Evolutionary conservation across 2,329 filamentous ascomycete genomes (phyloP), one percentile per base, ranked within the genome.

Genomic region (Aspergillus costaricaensis): DNA sequence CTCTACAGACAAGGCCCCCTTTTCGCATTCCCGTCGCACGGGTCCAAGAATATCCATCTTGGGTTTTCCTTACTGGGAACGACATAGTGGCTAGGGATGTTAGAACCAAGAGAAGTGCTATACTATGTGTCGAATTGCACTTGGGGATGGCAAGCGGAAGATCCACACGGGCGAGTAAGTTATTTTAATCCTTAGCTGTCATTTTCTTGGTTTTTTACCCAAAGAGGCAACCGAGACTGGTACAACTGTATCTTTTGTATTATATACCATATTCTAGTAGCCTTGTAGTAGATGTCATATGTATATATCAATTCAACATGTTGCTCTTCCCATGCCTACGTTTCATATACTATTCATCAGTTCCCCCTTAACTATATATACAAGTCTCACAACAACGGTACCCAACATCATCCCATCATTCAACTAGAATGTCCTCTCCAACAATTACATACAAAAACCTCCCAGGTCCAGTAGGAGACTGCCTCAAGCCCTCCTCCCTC

Each of bases 391-490:
- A 32, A 41, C 21, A 23, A 5, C 4, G 4, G 21, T 23, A 23
- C 21, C 21, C 21, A 23, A 23, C 21, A 23, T 23, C 4, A 23
- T 23, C 21, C 4, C 21, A 23, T 23, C 21, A 23, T 23, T 23
- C 21, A 23, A 23, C 21, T 23, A 50, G 4, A 15, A 60, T 55
- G 41, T 36, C 61, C 10, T 49, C 47, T 12, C 17, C 15, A 21
- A 14, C 15, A 48, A 52, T 54, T 44, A 59, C 36, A 2, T 63
- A 59, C 55, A 44, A 61, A 41, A 55, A 59, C 38, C 56, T 63
- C 55, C 62, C 41, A 27, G 62, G 62, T 14, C 59, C 59, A 27
- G 62, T 62, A 7, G 56, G 62, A 14, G 56, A 63, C 30, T 61
- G 59, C 19, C 48, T 62, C 3, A 57, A 55, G 36, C 52, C 62